A percentile compares a stretch with the other conserved stretches of the same genome.
These are phyloP conservation scores for Herpotrichia juniperi DNA, from an alignment of 2,329 filamentous ascomycete species.

Conservation along the genomic window DNA sequence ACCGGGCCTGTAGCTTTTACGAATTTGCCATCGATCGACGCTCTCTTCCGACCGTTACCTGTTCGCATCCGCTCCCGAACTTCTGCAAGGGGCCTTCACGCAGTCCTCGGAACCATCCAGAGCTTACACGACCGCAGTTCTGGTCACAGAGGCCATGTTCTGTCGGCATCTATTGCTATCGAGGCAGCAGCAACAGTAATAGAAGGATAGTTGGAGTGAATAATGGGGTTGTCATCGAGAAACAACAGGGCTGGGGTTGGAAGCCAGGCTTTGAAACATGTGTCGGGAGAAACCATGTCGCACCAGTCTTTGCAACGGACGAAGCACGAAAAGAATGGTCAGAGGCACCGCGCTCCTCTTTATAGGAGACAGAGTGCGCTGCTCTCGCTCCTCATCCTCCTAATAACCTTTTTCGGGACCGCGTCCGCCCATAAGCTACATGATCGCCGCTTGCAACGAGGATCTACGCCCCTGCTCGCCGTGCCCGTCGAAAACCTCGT, in stretches of 20 bases:
- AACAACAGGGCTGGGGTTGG: background rate
- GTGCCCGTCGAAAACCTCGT: slow-evolving; percentile 24
- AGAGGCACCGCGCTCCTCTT: slow-evolving; percentile 2
- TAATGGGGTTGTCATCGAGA: background rate
- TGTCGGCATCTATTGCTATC: background rate
- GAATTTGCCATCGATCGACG: background rate
- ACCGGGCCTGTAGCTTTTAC: background rate
- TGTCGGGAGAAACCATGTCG: slow-evolving; percentile 33
- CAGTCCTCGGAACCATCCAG: background rate
- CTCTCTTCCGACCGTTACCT: background rate
- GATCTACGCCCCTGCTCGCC: slow-evolving; percentile 25
- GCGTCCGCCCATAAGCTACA: slow-evolving; percentile 31
- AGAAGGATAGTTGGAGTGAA: background rate
- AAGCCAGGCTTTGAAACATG: slow-evolving; percentile 20
- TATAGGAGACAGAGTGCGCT: slow-evolving; percentile 11
- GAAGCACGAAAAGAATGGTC: background rate
- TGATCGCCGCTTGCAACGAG: slow-evolving; percentile 32
- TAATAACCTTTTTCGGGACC: slow-evolving; percentile 33
- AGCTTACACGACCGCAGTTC: background rate
- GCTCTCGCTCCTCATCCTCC: slow-evolving; percentile 31
- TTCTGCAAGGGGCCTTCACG: background rate
- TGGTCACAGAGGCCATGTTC: slow-evolving; percentile 2
- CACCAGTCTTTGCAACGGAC: slow-evolving; percentile 27
- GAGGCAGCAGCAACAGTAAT: background rate
- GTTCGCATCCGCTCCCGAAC: background rate